Percentiles rank a stretch among this genome's conserved stretches.
These are phyloP conservation scores for Fimicolochytrium jonesii DNA, from an alignment of 192 early-diverging fungal genomes.

Conservation along the genomic window DNA sequence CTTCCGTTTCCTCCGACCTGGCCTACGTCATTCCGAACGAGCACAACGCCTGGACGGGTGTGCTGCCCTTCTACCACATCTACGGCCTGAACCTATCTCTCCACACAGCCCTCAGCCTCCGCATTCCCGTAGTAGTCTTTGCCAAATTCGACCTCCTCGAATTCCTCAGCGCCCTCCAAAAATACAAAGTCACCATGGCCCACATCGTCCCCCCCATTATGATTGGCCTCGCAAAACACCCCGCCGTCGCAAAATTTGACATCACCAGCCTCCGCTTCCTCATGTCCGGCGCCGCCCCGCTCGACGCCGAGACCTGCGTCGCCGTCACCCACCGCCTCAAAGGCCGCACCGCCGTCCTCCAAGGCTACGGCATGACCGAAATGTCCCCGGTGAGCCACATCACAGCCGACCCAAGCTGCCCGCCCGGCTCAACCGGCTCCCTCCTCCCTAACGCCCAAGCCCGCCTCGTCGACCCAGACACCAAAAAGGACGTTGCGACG, in stretches of 20 bases:
- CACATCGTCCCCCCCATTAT: slow-evolving; percentile 67
- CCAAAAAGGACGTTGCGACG: slow-evolving; percentile 55
- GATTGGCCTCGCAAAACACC: slow-evolving; percentile 73
- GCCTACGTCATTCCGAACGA: neutral
- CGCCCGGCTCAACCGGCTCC: slow-evolving; percentile 60
- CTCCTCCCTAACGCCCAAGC: slow-evolving; percentile 70
- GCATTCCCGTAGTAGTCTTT: slow-evolving; percentile 64
- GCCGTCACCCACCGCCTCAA: slow-evolving; percentile 53
- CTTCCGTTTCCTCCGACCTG: neutral
- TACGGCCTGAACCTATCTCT: slow-evolving; percentile 33
- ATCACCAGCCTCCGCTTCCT: slow-evolving; percentile 60
- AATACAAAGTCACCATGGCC: slow-evolving; percentile 58
- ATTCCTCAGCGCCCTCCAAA: slow-evolving; percentile 63
- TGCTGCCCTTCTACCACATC: slow-evolving; percentile 64
- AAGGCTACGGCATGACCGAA: slow-evolving; percentile 76
- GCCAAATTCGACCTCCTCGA: slow-evolving; percentile 66
- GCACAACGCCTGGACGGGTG: slow-evolving; percentile 40
- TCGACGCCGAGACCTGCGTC: slow-evolving; percentile 61
- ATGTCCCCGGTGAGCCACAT: slow-evolving; percentile 49
- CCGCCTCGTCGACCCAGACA: slow-evolving; percentile 69
- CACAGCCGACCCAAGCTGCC: slow-evolving; percentile 24
- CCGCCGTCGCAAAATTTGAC: slow-evolving; percentile 69
- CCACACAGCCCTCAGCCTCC: slow-evolving; percentile 35
- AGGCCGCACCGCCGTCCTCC: slow-evolving; percentile 38
- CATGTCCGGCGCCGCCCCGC: slow-evolving; percentile 77